phyloP scores from a whole-genome alignment of 208 protist species.

The Leptomonas pyrrhocoris region DNA sequence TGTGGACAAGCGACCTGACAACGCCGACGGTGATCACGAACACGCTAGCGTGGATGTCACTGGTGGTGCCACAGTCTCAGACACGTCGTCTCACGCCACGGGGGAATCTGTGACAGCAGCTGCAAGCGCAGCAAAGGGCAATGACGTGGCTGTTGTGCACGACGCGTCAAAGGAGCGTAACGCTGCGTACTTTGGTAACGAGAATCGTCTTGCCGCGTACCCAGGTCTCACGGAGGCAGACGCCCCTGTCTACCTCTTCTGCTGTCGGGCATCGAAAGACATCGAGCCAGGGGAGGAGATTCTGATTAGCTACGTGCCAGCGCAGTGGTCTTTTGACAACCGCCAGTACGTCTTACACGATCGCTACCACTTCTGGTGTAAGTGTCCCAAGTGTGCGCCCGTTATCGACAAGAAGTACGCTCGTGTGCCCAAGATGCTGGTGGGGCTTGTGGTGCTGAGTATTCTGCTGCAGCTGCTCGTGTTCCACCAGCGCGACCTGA shows the following conservation, averaged over 20 bases:
- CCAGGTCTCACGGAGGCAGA: slow-evolving; percentile 46
- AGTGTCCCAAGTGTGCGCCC: slow-evolving; percentile 83
- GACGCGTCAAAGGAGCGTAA: slow-evolving; percentile 14
- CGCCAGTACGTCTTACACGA: slow-evolving; percentile 92
- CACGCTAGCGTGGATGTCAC: too few species aligned
- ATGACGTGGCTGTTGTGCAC: neutral
- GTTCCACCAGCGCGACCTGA: slow-evolving; percentile 53
- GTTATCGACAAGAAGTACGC: slow-evolving; percentile 70
- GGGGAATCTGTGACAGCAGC: neutral
- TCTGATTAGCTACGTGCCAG: slow-evolving; percentile 85
- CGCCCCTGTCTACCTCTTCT: slow-evolving; percentile 84
- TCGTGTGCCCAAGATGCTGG: slow-evolving; percentile 49
- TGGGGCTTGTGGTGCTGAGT: slow-evolving; percentile 53
- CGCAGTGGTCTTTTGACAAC: slow-evolving; percentile 85
- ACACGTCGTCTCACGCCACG: neutral
- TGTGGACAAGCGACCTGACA: neutral
- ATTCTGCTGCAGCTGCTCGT: slow-evolving; percentile 72
- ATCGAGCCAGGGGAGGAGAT: slow-evolving; percentile 78
- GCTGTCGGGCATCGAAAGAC: slow-evolving; percentile 77
- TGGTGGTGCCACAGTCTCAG: neutral
- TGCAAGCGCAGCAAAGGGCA: too few species aligned
- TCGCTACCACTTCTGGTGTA: slow-evolving; percentile 90
- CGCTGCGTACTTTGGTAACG: slow-evolving; percentile 26
- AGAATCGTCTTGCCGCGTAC: slow-evolving; percentile 21
- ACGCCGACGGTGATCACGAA: slow-evolving; percentile 7